Conservation (phyloP, 1,284 basidiomycete genomes). For the Heterobasidion parviporum region DNA sequence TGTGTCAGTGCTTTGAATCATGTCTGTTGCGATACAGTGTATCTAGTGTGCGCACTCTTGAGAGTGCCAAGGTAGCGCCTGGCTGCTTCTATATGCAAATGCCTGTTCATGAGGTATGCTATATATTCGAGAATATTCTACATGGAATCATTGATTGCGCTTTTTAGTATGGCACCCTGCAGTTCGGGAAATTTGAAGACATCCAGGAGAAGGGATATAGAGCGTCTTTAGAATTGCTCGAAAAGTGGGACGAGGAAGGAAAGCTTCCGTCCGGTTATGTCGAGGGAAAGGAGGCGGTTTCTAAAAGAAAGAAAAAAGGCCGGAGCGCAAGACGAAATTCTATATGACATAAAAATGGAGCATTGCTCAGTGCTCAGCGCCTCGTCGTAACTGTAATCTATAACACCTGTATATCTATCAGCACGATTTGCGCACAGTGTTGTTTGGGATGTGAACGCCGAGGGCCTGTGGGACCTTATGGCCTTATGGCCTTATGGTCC, state of each 20-base stretch:
- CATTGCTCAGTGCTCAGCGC: background rate
- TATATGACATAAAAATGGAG: conserved; percentile 26
- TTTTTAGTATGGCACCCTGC: conserved; percentile 66
- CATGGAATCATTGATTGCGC: background rate
- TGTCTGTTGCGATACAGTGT: conserved; percentile 48
- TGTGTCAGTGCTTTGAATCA: background rate
- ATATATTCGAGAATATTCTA: too few species aligned
- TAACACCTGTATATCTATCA: background rate
- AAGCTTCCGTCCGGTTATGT: conserved; percentile 68
- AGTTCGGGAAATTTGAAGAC: conserved; percentile 77
- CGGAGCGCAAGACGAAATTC: conserved; percentile 73
- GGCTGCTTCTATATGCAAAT: conserved; percentile 91
- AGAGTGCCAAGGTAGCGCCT: conserved; percentile 86
- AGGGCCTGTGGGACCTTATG: too few species aligned
- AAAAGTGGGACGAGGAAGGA: conserved; percentile 78
- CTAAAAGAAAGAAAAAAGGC: conserved; percentile 54
- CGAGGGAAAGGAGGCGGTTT: conserved; percentile 38
- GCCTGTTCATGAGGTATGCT: conserved; percentile 79
- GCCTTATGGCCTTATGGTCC: background rate
- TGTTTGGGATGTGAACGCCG: too few species aligned
- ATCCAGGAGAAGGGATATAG: conserved; percentile 80
- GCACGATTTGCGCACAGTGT: too few species aligned
- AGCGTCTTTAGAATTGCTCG: conserved; percentile 67
- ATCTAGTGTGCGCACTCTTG: conserved; percentile 89
- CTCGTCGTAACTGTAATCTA: background rate